Conservation (phyloP, 2,329 filamentous ascomycete species). For the Aspergillus sp. region DNA sequence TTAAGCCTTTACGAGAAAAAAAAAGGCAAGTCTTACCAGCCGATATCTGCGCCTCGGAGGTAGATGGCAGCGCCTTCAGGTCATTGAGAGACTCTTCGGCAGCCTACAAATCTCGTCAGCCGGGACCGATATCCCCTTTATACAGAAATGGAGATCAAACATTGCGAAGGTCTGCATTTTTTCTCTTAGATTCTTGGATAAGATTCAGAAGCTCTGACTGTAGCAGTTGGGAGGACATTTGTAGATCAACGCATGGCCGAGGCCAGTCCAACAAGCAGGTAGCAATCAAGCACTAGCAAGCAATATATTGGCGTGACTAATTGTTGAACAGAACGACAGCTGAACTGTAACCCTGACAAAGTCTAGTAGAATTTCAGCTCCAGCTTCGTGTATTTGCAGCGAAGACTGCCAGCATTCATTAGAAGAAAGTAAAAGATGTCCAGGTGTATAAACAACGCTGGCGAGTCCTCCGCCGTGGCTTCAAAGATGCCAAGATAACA, state of each 20-base stretch:
- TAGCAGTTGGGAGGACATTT: constrained; percentile 91
- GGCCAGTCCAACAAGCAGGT: constrained; percentile 19
- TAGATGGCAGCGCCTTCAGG: constrained; percentile 73
- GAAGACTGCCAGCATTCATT: constrained; percentile 1
- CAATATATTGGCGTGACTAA: constrained; percentile 22
- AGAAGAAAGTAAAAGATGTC: not conserved
- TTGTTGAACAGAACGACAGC: constrained; percentile 1
- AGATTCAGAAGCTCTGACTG: constrained; percentile 86
- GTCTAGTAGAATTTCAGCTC: not conserved
- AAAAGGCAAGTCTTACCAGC: constrained; percentile 58
- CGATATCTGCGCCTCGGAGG: constrained; percentile 75
- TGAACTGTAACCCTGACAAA: not conserved
- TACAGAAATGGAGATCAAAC: constrained; percentile 33
- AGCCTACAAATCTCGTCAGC: constrained; percentile 60
- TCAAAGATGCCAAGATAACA: constrained; percentile 26
- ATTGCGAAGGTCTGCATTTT: constrained; percentile 86
- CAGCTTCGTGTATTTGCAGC: constrained; percentile 4
- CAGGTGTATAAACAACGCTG: constrained; percentile 11
- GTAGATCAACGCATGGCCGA: constrained; percentile 38
- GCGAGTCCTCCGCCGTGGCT: constrained; percentile 11
- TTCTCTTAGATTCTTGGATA: constrained; percentile 94
- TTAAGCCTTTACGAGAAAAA: constrained; percentile 3
- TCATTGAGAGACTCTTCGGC: constrained; percentile 94
- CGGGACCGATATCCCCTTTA: constrained; percentile 21
- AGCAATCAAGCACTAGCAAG: constrained; percentile 19